Evolutionary conservation across 345 rosid genomes (phyloP), one percentile per base, ranked within the genome.

Genomic region (Dimocarpus longan): DNA sequence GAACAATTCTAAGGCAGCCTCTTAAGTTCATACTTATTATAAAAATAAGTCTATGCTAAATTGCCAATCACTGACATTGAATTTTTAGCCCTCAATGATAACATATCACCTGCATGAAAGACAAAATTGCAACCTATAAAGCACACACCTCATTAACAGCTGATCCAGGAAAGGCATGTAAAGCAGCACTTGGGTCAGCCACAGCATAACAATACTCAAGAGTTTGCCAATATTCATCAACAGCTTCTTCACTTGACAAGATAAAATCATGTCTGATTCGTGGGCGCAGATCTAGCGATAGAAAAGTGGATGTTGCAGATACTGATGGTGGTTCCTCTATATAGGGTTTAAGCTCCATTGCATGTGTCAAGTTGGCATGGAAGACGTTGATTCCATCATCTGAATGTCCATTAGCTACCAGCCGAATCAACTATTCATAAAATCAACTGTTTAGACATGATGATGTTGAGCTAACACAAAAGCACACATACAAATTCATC

Each of bases 171-270:
- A 95, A 95, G 74, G 98, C 96, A 82, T 85, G 90, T 82, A 85
- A 76, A 74, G 98, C 93, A 80, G 99, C 93, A 80, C 84, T 89
- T 59, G 86, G 93, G 84, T 93, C 96, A 80, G 95, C 89, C 82
- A 95, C 93, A 87, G 98, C 93, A 85, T 91, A 95, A 82, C 99
- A 95, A 84, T 90, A 95, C 84, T 95, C 99, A 83, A 95, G 82
- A 74, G 96, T 93, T 57, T 88, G 87, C 99, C 99, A 95, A 79
- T 95, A 95, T 67, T 95, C 98, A 79, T 92, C 85, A 79, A 95
- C 93, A 81, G 96, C 98, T 80, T 90, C 93, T 79, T 82, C 86
- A 71, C 71, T 91, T 82, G 91, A 90, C 72, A 95, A 82, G 78
- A 90, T 75, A 77, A 95, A 95, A 84, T 95, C 99, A 76, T 95